These are phyloP conservation scores for Samsoniella hepiali DNA, from an alignment of 2,329 filamentous ascomycete genomes.

Conservation along the genomic window DNA sequence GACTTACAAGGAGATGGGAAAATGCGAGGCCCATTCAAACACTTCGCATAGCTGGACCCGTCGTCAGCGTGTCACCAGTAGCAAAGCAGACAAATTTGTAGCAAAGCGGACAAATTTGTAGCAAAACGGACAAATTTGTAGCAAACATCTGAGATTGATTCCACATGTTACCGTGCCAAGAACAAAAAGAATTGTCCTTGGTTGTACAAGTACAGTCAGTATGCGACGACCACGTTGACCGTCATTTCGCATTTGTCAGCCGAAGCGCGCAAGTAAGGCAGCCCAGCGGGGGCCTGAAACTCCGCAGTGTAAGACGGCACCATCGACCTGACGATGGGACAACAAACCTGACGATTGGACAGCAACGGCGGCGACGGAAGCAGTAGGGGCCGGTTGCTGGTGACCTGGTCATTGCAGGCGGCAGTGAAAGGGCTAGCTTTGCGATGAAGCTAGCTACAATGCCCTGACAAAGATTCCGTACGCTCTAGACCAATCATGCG, in stretches of 20 bases:
- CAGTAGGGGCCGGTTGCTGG: no score
- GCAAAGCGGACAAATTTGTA: no score
- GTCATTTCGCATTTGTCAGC: conserved; percentile 13
- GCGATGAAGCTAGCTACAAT: background rate
- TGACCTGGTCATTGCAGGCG: no score
- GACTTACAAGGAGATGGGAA: background rate
- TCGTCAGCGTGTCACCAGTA: background rate
- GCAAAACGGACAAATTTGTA: no score
- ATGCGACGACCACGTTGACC: background rate
- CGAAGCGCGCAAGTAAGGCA: background rate
- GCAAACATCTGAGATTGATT: background rate
- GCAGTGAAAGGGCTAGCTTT: background rate
- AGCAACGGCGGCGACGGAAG: no score
- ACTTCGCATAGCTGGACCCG: no score
- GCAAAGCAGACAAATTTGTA: background rate
- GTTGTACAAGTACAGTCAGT: no score
- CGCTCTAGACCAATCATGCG: no score
- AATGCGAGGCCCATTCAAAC: no score
- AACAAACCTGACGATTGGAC: background rate
- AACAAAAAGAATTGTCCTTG: no score
- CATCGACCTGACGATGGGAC: background rate
- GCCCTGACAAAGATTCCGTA: no score
- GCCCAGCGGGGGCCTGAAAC: background rate
- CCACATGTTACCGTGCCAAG: background rate
- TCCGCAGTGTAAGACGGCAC: background rate